Base-by-base conservation (phyloP, 2,329 filamentous ascomycete species). In the Ceratocystis lukuohia region DNA sequence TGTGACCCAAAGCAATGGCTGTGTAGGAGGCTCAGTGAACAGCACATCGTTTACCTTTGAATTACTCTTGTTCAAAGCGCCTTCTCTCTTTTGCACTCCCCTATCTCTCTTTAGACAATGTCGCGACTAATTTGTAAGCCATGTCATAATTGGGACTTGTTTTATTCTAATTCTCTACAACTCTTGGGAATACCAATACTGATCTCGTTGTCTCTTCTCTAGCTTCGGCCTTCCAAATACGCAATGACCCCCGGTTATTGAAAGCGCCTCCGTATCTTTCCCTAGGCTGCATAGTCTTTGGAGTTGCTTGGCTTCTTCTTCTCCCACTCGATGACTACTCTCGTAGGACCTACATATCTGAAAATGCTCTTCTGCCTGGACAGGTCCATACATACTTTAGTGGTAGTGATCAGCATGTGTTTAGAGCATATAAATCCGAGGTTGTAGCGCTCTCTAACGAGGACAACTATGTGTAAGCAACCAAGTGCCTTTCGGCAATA, bases 301-400 rank as follows among this genome's bases (percentile, higher is more conserved):
- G 94, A 65, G 83, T 96, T 66, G 83, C 85, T 71, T 99, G 93
- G 90, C 85, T 99, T 15, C 84, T 96, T 25, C 81, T 97, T 41
- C 84, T 99, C 1, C 94, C 94, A 2, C 81, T 97, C 65, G 84
- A 97, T 75, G 84, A 92, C 70, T 96, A 97, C 78, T 96, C 91
- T 63, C 86, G 94, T 70, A 82, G 84, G 68, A 99, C 93, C 0
- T 99, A 99, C 76, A 94, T 99, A 67, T 97, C 93, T 56, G 94
- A 99, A 76, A 99, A 99, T 75, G 94, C 94, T 10, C 84, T 99
- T 44, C 80, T 99, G 15, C 94, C 94, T 0, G 94, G 92, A 1
- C 94, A 99, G 76, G 94, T 97, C 7, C 93, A 97, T 77, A 96
- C 94, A 1, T 99, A 99, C 76, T 99, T 99, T 74, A 87, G 89